Percentiles rank a stretch among this genome's conserved stretches.
Conservation (phyloP, 495 filamentous ascomycete genomes). For the Xanthoparmelia taractica region DNA sequence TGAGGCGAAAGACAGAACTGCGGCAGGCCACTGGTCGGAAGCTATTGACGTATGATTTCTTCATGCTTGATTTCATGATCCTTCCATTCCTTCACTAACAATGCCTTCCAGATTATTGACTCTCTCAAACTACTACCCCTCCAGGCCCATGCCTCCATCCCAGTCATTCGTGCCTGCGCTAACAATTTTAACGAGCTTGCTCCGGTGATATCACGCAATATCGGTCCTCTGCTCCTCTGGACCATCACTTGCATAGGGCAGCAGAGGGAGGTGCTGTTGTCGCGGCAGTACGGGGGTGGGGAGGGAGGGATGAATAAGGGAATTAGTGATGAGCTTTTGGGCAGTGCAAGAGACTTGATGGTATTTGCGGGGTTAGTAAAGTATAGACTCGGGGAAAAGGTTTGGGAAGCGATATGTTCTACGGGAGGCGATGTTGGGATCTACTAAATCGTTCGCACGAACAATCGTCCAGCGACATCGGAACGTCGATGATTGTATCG, state of each 20-base stretch:
- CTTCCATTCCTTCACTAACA: constrained; percentile 12
- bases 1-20: constrained; percentile 63
- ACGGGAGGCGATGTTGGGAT: constrained; percentile 63
- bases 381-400: constrained; percentile 67
- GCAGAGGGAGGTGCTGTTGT: constrained; percentile 59
- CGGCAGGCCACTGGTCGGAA: constrained; percentile 61
- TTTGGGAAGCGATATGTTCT: constrained; percentile 75
- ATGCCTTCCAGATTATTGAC: constrained; percentile 55
- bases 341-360: constrained; percentile 78
- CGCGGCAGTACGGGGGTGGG: constrained; percentile 63
- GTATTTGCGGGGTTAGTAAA: constrained; percentile 90
- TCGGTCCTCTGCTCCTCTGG: constrained; percentile 88
- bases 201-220: constrained; percentile 70
- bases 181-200: constrained; percentile 67
- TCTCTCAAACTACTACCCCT: constrained; percentile 70
- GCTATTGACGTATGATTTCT: constrained; percentile 68
- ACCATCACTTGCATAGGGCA: constrained; percentile 74
- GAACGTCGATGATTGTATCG: not conserved
- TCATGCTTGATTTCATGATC: constrained; percentile 8
- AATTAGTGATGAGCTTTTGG: constrained; percentile 62
- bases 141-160: constrained; percentile 57
- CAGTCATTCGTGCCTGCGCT: constrained; percentile 63
- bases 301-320: constrained; percentile 64
- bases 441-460: constrained; percentile 32
- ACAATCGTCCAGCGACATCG: not conserved